Evolutionary conservation across 2,329 filamentous ascomycete species (phyloP), one percentile per base, ranked within the genome.

Genomic region (Phyllosticta citrichinensis): DNA sequence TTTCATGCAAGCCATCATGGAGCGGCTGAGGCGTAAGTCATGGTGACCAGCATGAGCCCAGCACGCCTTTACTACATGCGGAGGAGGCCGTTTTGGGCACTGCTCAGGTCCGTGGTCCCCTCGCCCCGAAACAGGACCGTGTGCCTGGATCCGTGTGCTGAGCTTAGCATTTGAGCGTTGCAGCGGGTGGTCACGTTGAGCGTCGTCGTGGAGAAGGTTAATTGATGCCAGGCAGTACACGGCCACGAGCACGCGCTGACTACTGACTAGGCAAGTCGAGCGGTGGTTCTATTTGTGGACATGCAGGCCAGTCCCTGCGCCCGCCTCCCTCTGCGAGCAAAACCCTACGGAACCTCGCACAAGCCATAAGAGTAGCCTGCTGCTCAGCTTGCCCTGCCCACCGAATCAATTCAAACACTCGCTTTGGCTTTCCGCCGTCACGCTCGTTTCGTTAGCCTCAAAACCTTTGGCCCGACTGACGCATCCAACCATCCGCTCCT

Each of bases 221-320:
- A 60, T 40, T 60, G 55, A 60, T 53, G 57, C 52, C 53, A 22
- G 22, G 22, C 22, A 22, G 22, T 22, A 22, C 22, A 56, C 40
- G 40, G 40, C 40, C 68, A 69, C 65, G 71, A 74, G 72, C 71
- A 73, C 71, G 71, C 71, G 72, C 70, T 68, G 67, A 70, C 72
- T 73, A 74, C 69, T 68, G 70, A 70, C 72, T 73, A 74, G 71
- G 66, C 68, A 65, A 59, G 53, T 59, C 55, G 33, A 55, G 60
- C 51, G 55, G 57, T 62, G 60, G 40, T 52, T 62, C 56, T 62
- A 62, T 62, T 62, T 62, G 52, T 59, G 56, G 56, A 55, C 52
- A 61, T 61, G 55, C 59, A 61, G 56, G 59, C 59, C 59, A 57
- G 59, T 61, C 59, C 59, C 55, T 61, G 59, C 59, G 59, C 59